A percentile compares a stretch with the other conserved stretches of the same genome.
Evolutionary conservation across 306 rosid species (phyloP).

Genomic region (Inga leiocalycina): DNA sequence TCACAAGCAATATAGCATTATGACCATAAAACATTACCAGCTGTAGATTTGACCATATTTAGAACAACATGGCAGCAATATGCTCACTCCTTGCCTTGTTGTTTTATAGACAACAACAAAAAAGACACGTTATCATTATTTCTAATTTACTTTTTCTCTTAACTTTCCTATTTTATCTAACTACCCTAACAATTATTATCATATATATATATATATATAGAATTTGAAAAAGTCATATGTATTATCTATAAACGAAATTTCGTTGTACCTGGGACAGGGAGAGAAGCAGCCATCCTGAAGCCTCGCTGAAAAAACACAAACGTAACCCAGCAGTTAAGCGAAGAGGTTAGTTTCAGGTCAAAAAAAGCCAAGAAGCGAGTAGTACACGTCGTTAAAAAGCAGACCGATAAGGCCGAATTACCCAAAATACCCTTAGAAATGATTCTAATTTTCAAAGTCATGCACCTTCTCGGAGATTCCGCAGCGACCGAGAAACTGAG

Average conservation of each 20-base stretch:
- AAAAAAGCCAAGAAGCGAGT: no score
- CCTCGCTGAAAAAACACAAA: constrained; percentile 26
- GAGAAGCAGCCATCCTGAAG: neutral
- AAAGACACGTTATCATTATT: neutral
- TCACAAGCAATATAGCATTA: no score
- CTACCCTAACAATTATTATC: neutral
- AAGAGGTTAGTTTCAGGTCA: no score
- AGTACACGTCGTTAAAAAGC: neutral
- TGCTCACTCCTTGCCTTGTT: neutral
- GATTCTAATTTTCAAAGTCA: neutral
- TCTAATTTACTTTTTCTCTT: neutral
- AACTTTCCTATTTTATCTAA: neutral
- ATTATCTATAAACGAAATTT: neutral
- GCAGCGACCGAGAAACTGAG: constrained; percentile 7
- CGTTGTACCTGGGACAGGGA: constrained; percentile 23
- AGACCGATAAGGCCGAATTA: neutral
- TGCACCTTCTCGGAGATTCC: constrained; percentile 5
- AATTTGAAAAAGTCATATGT: neutral
- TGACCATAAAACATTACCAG: neutral
- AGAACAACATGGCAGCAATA: neutral
- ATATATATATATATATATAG: no score
- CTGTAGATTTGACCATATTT: no score
- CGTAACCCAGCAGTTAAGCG: neutral
- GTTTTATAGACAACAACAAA: neutral
- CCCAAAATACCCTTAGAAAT: constrained; percentile 3